Evolutionary conservation across 345 rosid genomes (phyloP), one percentile per base, ranked within the genome.

Genomic region (Arabidopsis suecica): DNA sequence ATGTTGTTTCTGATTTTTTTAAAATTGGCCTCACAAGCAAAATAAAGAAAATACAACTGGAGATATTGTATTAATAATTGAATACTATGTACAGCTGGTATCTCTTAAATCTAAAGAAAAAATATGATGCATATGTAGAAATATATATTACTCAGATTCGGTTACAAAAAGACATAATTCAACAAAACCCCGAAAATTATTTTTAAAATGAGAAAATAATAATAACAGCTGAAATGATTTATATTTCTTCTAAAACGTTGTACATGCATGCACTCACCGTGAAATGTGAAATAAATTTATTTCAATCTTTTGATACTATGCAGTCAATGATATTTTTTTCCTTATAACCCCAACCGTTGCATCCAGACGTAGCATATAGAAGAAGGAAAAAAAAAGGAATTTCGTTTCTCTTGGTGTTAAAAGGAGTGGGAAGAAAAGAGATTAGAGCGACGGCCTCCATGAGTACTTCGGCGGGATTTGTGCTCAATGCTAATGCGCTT

Each of bases 271-370:
- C 20, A 6, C 50, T 6, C 8, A n/a, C 20, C 41, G 20, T 22
- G 7, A 1, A 53, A 9, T 5, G 30, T 28, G 30, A 28, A 28
- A 28, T 11, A 25, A 25, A 23, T 12, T 10, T 2, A 23, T 16
- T 16, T 25, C 6, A 53, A 23, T 2, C 0, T 53, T 65, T 49
- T 9, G 61, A 54, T 54, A 25, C 6, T 54, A 40, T 54, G 62
- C 62, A 23, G 8, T 12, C 22, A 23, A 14, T n/a, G 9, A 16
- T 14, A 58, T 47, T 8, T 47, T 9, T 2, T 47, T 6, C 59
- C 67, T 48, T 47, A 60, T 23, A 34, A 6, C 5, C 7, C 58
- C 59, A 71, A 48, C 4, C 28, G 75, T 60, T 60, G 59, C 16
- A 71, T 60, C 48, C 20, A 1, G 7, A 59, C 48, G 10, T 47